phyloP scores from a whole-genome alignment of 2,329 filamentous ascomycete species.

The Nigrograna mackinnonii region DNA sequence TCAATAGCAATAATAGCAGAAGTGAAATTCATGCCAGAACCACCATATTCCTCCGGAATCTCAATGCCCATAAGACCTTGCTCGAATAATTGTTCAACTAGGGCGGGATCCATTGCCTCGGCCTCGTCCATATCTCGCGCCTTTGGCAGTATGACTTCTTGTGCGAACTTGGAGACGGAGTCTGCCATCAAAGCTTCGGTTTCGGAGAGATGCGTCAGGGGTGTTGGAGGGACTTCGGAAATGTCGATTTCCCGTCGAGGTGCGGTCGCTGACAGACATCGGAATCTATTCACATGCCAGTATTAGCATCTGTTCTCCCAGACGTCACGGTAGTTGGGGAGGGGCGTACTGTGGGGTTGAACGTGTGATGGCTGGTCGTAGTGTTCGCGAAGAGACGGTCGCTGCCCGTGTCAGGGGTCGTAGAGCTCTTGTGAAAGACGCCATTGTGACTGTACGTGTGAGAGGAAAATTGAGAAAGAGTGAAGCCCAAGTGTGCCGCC shows the following conservation, averaged over 20 bases:
- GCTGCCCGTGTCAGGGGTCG: slow-evolving; percentile 34
- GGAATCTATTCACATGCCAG: slow-evolving; percentile 19
- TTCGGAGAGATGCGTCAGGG: slow-evolving; percentile 91
- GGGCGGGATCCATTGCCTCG: slow-evolving; percentile 84
- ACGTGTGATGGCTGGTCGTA: slow-evolving; percentile 30
- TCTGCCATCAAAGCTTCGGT: slow-evolving; percentile 88
- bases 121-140: slow-evolving; percentile 97
- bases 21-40: slow-evolving; percentile 98
- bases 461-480: slow-evolving; percentile 1
- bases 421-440: slow-evolving; percentile 33
- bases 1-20: slow-evolving; percentile 95
- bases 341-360: slow-evolving; percentile 32
- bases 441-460: slow-evolving; percentile 14
- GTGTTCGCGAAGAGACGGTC: slow-evolving; percentile 24
- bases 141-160: slow-evolving; percentile 84
- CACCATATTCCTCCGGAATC: slow-evolving; percentile 95
- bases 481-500: slow-evolving; percentile 2
- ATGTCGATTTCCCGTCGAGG: slow-evolving; percentile 53
- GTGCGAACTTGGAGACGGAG: slow-evolving; percentile 86
- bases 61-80: slow-evolving; percentile 97
- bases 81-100: slow-evolving; percentile 95
- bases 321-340: slow-evolving; percentile 1
- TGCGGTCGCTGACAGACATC: slow-evolving; percentile 49
- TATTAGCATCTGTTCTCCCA: not conserved
- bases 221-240: slow-evolving; percentile 80